Conservation (phyloP, 2,329 filamentous ascomycete species). For the Tolypocladium sp. region DNA sequence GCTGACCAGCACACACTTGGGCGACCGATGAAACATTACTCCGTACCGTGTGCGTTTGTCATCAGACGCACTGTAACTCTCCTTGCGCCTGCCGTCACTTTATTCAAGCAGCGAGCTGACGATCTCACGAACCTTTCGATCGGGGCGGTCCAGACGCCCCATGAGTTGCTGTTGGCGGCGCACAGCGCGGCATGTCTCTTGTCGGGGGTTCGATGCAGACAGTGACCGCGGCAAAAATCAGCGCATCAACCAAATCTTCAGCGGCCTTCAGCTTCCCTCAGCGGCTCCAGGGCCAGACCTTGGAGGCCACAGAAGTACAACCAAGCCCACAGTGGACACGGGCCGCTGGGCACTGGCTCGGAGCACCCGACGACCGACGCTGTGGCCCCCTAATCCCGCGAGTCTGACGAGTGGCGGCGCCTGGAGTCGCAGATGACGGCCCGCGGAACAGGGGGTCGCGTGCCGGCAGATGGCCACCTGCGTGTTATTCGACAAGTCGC, state of each 20-base stretch:
- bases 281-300: background rate
- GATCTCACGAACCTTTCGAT: background rate
- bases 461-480: slow-evolving; percentile 2
- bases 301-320: background rate
- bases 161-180: background rate
- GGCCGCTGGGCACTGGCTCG: background rate
- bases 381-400: background rate
- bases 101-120: background rate
- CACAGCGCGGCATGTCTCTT: background rate
- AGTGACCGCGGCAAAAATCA: too few species aligned
- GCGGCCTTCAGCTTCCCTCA: background rate
- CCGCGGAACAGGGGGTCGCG: background rate
- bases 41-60: too few species aligned
- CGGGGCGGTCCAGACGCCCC: background rate
- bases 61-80: too few species aligned
- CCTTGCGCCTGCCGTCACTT: background rate
- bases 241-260: too few species aligned
- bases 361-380: background rate
- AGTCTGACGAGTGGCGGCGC: background rate
- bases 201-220: background rate
- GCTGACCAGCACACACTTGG: too few species aligned
- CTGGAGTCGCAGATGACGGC: background rate
- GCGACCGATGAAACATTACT: too few species aligned
- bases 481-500: background rate
- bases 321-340: background rate